phyloP scores from a whole-genome alignment of 495 filamentous ascomycete species.

The Bacidia gigantensis region DNA sequence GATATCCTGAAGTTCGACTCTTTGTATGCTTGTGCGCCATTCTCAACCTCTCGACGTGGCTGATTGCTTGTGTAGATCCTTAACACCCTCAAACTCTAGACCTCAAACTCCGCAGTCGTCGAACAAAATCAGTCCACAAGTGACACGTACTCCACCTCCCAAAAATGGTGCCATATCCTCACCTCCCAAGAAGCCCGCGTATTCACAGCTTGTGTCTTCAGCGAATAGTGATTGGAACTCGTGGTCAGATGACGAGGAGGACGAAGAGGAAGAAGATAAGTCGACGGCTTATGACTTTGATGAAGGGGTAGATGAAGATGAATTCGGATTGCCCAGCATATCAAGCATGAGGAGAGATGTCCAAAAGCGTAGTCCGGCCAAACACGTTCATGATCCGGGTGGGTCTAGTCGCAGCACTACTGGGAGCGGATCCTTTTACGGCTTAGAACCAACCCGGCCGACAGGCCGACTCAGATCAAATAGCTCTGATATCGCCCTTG shows the following conservation, averaged over 20 bases:
- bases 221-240: slow-evolving; percentile 61
- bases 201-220: slow-evolving; percentile 60
- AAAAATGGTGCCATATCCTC: slow-evolving; percentile 40
- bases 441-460: slow-evolving; percentile 20
- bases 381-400: slow-evolving; percentile 37
- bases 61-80: slow-evolving; percentile 29
- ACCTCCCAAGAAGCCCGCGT: slow-evolving; percentile 49
- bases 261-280: slow-evolving; percentile 44
- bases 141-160: slow-evolving; percentile 37
- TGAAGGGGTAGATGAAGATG: slow-evolving; percentile 69
- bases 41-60: slow-evolving; percentile 1
- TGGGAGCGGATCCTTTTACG: slow-evolving; percentile 22
- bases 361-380: slow-evolving; percentile 32
- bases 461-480: slow-evolving; percentile 43
- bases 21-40: slow-evolving; percentile 32
- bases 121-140: slow-evolving; percentile 26
- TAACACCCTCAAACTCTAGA: slow-evolving; percentile 37
- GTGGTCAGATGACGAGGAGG: slow-evolving; percentile 29
- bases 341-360: slow-evolving; percentile 70
- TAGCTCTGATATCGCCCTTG: slow-evolving; percentile 82
- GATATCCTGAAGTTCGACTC: slow-evolving; percentile 81
- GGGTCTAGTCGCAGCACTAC: slow-evolving; percentile 14
- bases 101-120: slow-evolving; percentile 48
- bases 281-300: slow-evolving; percentile 60
- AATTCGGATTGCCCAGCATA: slow-evolving; percentile 85